phyloP scores from a whole-genome alignment of 768 basidiomycete genomes.

The Glaciozyma antarctica region DNA sequence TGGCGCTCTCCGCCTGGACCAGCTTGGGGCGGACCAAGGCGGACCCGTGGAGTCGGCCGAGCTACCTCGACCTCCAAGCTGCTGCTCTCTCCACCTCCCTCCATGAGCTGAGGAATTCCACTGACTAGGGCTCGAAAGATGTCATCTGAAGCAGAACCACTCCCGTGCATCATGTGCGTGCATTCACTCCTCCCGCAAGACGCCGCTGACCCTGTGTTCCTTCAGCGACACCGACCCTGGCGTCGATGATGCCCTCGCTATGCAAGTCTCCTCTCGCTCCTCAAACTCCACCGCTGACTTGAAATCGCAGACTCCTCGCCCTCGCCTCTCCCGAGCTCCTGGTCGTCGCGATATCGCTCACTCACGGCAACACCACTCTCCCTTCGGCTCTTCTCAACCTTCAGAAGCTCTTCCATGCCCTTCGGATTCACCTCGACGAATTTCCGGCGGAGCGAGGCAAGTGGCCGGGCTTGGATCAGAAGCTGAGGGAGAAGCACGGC shows the following conservation, averaged over 20 bases:
- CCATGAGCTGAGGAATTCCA: too few relatives aligned
- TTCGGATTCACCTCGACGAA: slow-evolving; percentile 38
- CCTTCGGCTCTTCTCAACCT: slow-evolving; percentile 34
- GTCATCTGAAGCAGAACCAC: not conserved
- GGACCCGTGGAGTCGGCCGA: too few relatives aligned
- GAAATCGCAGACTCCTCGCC: slow-evolving; percentile 53
- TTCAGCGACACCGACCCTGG: slow-evolving; percentile 66
- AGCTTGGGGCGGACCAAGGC: too few relatives aligned
- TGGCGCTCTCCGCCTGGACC: too few relatives aligned
- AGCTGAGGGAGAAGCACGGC: slow-evolving; percentile 20
- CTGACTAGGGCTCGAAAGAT: too few relatives aligned
- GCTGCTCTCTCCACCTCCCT: too few relatives aligned
- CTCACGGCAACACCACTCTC: slow-evolving; percentile 68
- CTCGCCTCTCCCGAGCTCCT: slow-evolving; percentile 74
- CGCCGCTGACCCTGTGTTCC: not conserved
- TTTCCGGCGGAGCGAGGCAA: slow-evolving; percentile 50
- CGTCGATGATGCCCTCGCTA: slow-evolving; percentile 68
- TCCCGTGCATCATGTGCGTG: slow-evolving; percentile 19
- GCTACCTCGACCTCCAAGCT: too few relatives aligned
- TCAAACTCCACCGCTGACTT: not conserved
- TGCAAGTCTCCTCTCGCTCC: slow-evolving; percentile 46
- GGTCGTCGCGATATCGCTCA: slow-evolving; percentile 63
- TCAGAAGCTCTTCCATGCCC: slow-evolving; percentile 36
- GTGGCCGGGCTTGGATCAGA: slow-evolving; percentile 55
- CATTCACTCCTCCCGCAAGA: not conserved